Base-by-base conservation (phyloP, 1,284 basidiomycete species). In the Sphagnurus paluster region DNA sequence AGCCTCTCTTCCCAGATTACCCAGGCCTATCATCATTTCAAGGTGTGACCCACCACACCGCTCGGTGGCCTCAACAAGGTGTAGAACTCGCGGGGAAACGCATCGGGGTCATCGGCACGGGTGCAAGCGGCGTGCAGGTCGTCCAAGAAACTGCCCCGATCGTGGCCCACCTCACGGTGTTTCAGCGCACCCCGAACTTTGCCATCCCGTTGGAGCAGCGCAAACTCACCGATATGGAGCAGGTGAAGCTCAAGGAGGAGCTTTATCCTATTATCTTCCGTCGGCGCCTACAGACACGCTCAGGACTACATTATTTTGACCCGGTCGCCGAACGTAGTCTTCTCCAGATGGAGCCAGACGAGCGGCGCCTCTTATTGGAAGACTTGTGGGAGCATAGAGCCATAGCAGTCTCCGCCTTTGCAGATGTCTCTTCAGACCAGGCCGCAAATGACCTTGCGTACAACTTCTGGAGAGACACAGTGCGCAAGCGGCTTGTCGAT, bases 101-200 rank as follows among this genome's bases (percentile, higher is more conserved):
- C 2, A 36, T 63, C 10, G 61, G 56, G 4, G 48, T 63, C 20
- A 56, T 63, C 24, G 61, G 61, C 10, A 63, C 59, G 1, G 61
- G 61, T 4, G 58, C 61, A 2, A 61, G 58, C 16, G 60, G 59
- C 16, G 59, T 63, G 13, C 61, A 62, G 38, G 35, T 63, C 6
- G 56, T 62, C 28, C 61, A 63, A 40, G 61, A 57, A 41, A 38
- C 42, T 14, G 61, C 54, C 6, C 55, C 57, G 1, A 35, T 52
- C 1, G 57, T 45, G 1, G 36, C 44, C 1, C 57, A 62, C 28
- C 56, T 63, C 37, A 62, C 61, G 11, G 56, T 62, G n/a, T 63
- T 63, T 53, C 61, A 63, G 38, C 60, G 61, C 17, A 61, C 59
- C 4, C 58, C 59, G 1, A 60, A 61, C 25, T 42, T 60, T 32